phyloP scores from a whole-genome alignment of 2,329 filamentous ascomycete genomes.

The Magnaporthiopsis rhizophila region DNA sequence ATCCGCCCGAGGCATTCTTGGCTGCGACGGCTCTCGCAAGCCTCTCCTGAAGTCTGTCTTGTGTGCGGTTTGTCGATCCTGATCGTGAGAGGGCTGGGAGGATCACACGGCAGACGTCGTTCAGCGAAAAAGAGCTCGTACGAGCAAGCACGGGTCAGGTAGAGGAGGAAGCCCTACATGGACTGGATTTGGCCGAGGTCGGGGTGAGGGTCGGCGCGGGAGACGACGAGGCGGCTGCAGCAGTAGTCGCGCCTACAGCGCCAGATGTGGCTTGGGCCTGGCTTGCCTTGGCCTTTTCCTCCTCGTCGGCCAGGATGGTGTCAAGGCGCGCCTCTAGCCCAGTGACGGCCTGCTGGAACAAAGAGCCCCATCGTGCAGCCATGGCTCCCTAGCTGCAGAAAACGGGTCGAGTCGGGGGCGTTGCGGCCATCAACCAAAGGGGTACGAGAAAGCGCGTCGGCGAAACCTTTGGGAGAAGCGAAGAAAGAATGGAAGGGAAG shows the following conservation, averaged over 20 bases:
- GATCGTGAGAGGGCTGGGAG: slow-evolving; percentile 48
- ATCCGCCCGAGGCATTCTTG: slow-evolving; percentile 43
- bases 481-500: neutral
- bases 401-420: neutral
- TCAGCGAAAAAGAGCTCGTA: slow-evolving; percentile 2
- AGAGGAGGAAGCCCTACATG: slow-evolving; percentile 17
- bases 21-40: slow-evolving; percentile 80
- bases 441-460: neutral
- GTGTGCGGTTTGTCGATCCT: slow-evolving; percentile 54
- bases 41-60: slow-evolving; percentile 81
- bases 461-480: neutral
- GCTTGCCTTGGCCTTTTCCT: slow-evolving; percentile 31
- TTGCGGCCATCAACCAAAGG: neutral
- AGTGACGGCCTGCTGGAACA: slow-evolving; percentile 84
- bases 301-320: slow-evolving; percentile 78
- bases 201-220: slow-evolving; percentile 24
- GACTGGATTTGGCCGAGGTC: slow-evolving; percentile 24
- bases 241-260: slow-evolving; percentile 8
- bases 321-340: slow-evolving; percentile 91
- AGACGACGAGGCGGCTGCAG: slow-evolving; percentile 11
- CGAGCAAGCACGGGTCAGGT: slow-evolving; percentile 10
- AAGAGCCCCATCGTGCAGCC: slow-evolving; percentile 64
- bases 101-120: slow-evolving; percentile 15
- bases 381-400: slow-evolving; percentile 27
- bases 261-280: slow-evolving; percentile 19